These are phyloP conservation scores for Pelargonium fulgidum DNA, from an alignment of 441 rosid genomes.

Conservation along the genomic window DNA sequence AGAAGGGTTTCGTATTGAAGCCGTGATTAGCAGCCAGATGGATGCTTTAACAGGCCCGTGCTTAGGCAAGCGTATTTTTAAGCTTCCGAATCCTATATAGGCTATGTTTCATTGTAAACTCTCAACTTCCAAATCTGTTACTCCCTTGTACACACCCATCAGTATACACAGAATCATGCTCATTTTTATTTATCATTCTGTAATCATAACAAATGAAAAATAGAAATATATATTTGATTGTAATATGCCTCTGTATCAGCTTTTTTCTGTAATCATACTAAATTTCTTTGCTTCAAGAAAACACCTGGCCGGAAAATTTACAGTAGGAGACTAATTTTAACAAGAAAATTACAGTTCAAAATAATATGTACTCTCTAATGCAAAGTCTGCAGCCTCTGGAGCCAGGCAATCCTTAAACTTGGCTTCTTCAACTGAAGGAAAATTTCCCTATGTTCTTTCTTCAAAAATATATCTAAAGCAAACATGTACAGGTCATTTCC, in stretches of 20 bases:
- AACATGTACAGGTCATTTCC: slow-evolving; percentile 41
- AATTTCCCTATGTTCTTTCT: slow-evolving; percentile 39
- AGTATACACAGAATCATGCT: too few relatives aligned
- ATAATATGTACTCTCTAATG: too few relatives aligned
- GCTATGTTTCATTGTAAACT: neutral
- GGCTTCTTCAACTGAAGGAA: slow-evolving; percentile 45
- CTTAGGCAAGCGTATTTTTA: slow-evolving; percentile 41
- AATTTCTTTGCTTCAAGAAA: too few relatives aligned
- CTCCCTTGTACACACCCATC: too few relatives aligned
- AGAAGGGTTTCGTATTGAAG: slow-evolving; percentile 34
- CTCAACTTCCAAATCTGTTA: neutral
- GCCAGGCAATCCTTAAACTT: slow-evolving; percentile 36
- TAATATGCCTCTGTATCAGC: too few relatives aligned
- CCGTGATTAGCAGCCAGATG: slow-evolving; percentile 55
- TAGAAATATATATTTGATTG: too few relatives aligned
- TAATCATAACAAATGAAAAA: too few relatives aligned
- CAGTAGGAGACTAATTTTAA: too few relatives aligned
- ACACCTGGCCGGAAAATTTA: too few relatives aligned
- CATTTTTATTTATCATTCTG: too few relatives aligned
- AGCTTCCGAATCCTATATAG: slow-evolving; percentile 50
- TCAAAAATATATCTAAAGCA: slow-evolving; percentile 40
- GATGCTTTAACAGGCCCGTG: slow-evolving; percentile 49
- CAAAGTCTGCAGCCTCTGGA: slow-evolving; percentile 26
- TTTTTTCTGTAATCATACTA: too few relatives aligned
- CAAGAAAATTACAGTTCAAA: too few relatives aligned